Percentiles rank a stretch among this genome's conserved stretches.
Evolutionary conservation across 768 basidiomycete genomes (phyloP).

Genomic region (Lanmaoa rubissima): DNA sequence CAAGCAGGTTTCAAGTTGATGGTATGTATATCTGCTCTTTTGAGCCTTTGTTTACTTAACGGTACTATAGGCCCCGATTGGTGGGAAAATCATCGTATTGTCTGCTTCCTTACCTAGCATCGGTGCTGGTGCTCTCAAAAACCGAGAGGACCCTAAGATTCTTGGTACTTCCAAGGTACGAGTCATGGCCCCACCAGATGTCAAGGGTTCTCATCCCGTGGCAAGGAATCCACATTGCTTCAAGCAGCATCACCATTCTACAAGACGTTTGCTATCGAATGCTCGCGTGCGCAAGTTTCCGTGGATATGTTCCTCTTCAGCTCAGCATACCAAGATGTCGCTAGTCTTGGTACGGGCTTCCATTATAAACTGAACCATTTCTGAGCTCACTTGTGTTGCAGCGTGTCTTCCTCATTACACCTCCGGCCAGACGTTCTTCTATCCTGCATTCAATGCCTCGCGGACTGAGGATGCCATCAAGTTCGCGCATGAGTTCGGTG

Average conservation of each 20-base stretch:
- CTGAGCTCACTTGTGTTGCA: constrained; percentile 29
- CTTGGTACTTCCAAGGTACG: constrained; percentile 88
- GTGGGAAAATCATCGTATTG: constrained; percentile 89
- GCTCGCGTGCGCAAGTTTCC: constrained; percentile 93
- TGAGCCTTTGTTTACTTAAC: not conserved
- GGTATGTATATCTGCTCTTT: constrained; percentile 41
- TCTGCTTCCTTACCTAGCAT: constrained; percentile 84
- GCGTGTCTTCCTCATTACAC: constrained; percentile 96
- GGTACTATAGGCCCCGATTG: constrained; percentile 70
- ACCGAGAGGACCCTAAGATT: constrained; percentile 94
- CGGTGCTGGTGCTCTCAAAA: constrained; percentile 90
- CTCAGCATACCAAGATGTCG: constrained; percentile 90
- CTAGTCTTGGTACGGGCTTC: constrained; percentile 65
- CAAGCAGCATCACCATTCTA: constrained; percentile 95
- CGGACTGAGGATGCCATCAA: constrained; percentile 96
- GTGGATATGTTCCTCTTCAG: constrained; percentile 99
- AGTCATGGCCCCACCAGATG: not conserved
- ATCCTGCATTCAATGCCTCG: constrained; percentile 95
- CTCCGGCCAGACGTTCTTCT: constrained; percentile 96
- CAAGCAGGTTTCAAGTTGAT: constrained; percentile 97
- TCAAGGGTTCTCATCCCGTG: constrained; percentile 1
- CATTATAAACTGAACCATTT: not conserved
- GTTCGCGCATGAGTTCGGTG: constrained; percentile 96
- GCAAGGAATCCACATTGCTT: constrained; percentile 84
- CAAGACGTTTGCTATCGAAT: constrained; percentile 98